Evolutionary conservation across 495 filamentous ascomycete species (phyloP), one percentile per base, ranked within the genome.

Genomic region (Glarea lozoyensis): DNA sequence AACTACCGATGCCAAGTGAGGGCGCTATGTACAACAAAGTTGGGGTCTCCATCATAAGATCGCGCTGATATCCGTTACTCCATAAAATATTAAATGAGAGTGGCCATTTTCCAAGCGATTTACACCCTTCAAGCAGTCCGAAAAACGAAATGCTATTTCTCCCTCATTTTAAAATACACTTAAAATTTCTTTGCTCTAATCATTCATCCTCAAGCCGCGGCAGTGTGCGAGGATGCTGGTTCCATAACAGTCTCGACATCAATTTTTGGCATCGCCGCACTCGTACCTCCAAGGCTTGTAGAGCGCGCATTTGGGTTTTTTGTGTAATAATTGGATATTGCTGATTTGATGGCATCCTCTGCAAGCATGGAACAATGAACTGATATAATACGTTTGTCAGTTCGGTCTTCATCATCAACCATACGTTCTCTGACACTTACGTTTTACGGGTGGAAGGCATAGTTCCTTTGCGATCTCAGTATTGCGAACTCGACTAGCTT

Each of bases 281-380:
- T 69, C 6, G 82, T 87, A 43, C 86, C 87, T 29, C 78, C 77
- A 0, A 94, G 75, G 55, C 86, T 73, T 5, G 88, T 89, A 11
- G 66, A 43, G 46, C 71, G 70, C n/a, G 77, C 77, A 27, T 82
- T 75, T 43, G 86, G 84, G 73, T 86, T 90, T 77, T 97, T 97
- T 59, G 79, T 87, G 72, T 94, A 88, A 72, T 96, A 97, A 64
- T 98, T 90, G 41, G 79, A 83, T 62, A 97, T 96, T 45, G 93
- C 93, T n/a, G 87, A 90, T 67, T 96, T 96, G 76, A 99, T 96
- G 46, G 93, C 93, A 61, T 99, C 90, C 68, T 99, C 93, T 19
- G 93, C 93, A 45, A 99, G 80, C 86, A 99, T 95, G 45, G 89
- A 96, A 75, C 93, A 99, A 66, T 99, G 93, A 21, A 96, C 82